Base-by-base conservation (phyloP, 805 yeast species). In the Metschnikowia reukaufii region DNA sequence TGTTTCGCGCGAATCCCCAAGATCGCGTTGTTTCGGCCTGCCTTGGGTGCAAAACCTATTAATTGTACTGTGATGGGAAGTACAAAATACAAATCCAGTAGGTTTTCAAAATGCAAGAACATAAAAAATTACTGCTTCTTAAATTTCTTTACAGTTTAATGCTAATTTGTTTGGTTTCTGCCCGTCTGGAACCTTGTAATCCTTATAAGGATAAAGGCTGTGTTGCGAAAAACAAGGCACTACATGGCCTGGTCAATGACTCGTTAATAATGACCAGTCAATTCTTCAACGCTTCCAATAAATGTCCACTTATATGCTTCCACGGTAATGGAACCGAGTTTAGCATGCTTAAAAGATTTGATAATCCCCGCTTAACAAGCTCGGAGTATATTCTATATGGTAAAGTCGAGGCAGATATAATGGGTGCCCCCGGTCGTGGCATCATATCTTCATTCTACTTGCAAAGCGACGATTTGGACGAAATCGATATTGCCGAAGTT, bases 401-500 rank as follows among this genome's bases (percentile, higher is more conserved):
- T 4, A 61, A 60, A 42, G 74, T 63, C 2, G 71, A 63, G 51
- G 72, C 66, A 13, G 72, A 66, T 23, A 55, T 72, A 15, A 50
- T 45, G 44, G 72, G 66, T 1, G 59, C 72, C 1, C 17, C 45
- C 0, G 77, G 75, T 1, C 40, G 36, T 4, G 76, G 76, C 1
- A 60, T 72, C 17, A 61, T 72, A n/a, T 61, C 68, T 19, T 65
- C 72, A 19, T 64, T 70, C 36, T 72, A 72, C 51, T 47, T 72
- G n/a, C 76, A 70, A 49, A 67, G 72, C 37, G 70, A 70, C 46
- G 75, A 70, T 53, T 57, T 67, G 47, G 77, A 72, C 50, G 76
- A 71, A 48, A 70, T 72, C 31, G 76, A 72, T 44, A 54, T 70
- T 7, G 66, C 64, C 3, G 77, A 72, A 41, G 45, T 64, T 6